phyloP scores from a whole-genome alignment of 306 rosid genomes.

The Sesbania bispinosa region DNA sequence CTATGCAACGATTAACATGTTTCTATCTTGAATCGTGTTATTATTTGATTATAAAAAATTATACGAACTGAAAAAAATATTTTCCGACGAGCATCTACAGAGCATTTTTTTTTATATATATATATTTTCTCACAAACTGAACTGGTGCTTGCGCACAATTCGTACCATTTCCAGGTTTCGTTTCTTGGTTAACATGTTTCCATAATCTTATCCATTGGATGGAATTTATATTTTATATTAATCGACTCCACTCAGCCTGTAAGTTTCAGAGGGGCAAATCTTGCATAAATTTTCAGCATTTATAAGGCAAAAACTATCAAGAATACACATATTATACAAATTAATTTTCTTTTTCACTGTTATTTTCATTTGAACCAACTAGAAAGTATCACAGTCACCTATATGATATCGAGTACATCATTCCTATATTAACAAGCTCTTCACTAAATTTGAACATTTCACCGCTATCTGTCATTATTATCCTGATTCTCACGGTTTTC shows the following conservation, averaged over 20 bases:
- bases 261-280: neutral
- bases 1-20: no score
- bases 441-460: neutral
- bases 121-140: no score
- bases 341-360: neutral
- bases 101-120: no score
- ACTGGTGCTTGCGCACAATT: no score
- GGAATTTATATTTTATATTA: neutral
- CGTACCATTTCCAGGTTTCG: neutral
- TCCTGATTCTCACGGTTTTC: conserved; percentile 43
- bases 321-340: conserved; percentile 17
- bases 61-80: no score
- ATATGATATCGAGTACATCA: conserved; percentile 16
- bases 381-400: conserved; percentile 16
- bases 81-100: no score
- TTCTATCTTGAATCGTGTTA: no score
- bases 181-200: no score
- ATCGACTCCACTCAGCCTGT: neutral
- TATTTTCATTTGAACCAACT: conserved; percentile 13
- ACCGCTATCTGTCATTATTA: conserved; percentile 38
- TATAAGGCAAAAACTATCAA: neutral
- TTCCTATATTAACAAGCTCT: conserved; percentile 27
- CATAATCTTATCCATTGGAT: neutral
- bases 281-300: neutral
- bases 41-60: no score